Evolutionary conservation across 2,329 filamentous ascomycete species (phyloP).

Genomic region (Aspergillus latus): DNA sequence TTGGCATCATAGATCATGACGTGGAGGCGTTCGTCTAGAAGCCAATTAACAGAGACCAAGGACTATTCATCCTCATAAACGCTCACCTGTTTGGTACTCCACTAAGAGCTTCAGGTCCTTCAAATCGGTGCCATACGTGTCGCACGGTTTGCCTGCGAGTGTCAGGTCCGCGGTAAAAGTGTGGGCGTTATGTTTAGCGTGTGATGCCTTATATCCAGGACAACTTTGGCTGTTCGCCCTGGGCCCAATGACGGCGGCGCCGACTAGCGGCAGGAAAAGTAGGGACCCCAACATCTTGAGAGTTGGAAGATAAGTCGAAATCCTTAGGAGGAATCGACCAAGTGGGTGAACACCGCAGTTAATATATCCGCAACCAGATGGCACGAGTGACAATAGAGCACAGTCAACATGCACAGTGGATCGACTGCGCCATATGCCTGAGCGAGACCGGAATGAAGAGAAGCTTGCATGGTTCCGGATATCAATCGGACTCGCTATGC

Average conservation of each 20-base stretch:
- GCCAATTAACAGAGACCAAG: background rate
- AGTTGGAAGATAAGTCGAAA: background rate
- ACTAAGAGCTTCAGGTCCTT: conserved; percentile 58
- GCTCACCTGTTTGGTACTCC: conserved; percentile 60
- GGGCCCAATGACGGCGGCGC: conserved; percentile 27
- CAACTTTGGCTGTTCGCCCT: conserved; percentile 25
- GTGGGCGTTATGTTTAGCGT: conserved; percentile 32
- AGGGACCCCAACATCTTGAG: conserved; percentile 29
- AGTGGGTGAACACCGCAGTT: conserved; percentile 3
- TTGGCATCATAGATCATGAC: conserved; percentile 70
- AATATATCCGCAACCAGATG: conserved; percentile 10
- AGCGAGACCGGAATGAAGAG: conserved; percentile 8
- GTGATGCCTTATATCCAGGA: conserved; percentile 41
- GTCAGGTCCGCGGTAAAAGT: conserved; percentile 68
- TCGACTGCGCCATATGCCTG: conserved; percentile 4
- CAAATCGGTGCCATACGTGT: conserved; percentile 60
- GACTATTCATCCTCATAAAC: background rate
- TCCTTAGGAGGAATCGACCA: background rate
- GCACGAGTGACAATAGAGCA: conserved; percentile 1
- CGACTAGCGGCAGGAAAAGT: conserved; percentile 30
- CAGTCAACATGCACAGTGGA: background rate
- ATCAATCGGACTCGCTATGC: conserved; percentile 13
- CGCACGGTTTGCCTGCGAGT: conserved; percentile 66
- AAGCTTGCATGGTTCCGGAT: conserved; percentile 7
- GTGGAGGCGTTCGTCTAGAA: conserved; percentile 65